Evolutionary conservation across 371 early-diverging fungal genomes (phyloP), one percentile per base, ranked within the genome.

Genomic region (Mortierella sp.): DNA sequence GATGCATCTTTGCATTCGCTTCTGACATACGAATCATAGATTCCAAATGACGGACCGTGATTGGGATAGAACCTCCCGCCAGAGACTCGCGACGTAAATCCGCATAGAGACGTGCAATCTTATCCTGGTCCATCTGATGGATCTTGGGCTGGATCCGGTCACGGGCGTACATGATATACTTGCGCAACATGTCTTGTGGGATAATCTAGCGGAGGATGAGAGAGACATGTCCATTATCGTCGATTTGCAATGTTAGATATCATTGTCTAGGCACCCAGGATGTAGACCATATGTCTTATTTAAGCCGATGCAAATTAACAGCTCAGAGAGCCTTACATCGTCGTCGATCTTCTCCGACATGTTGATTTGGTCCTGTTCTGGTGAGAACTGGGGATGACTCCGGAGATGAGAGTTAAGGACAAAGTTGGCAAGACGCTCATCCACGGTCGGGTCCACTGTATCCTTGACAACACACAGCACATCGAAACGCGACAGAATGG

Each of bases 401-500:
- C 92, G 87, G 48, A 94, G 90, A 80, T 99, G 99, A 72, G 91
- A 93, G 64, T 90, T 87, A 49, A 99, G 90, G 12, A 99, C 99
- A 83, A 98, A 99, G 56, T 90, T 88, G 23, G 98, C 99, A n/a
- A 99, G 87, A 31, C 85, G 82, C 72, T 93, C 93, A 82, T 99
- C 99, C 49, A 85, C 82, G 11, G 91, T 88, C 2, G 94, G 91
- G 71, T 99, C 96, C 15, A 95, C 93, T 14, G 82, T 86, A 80
- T 99, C 99, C 76, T 95, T 92, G 34, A 99, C 96, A 5, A 99
- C 98, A 79, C 99, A 99, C 2, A 99, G 88, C n/a, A 99, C 90
- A 84, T 99, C 99, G 80, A 99, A 99, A 82, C 99, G 95, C 28
- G 99, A 98, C 70, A 99, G 80, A 65, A 99, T 99, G 21, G 99